Base-by-base conservation (phyloP, 1,284 basidiomycete species). In the Ceratobasidium sp. region DNA sequence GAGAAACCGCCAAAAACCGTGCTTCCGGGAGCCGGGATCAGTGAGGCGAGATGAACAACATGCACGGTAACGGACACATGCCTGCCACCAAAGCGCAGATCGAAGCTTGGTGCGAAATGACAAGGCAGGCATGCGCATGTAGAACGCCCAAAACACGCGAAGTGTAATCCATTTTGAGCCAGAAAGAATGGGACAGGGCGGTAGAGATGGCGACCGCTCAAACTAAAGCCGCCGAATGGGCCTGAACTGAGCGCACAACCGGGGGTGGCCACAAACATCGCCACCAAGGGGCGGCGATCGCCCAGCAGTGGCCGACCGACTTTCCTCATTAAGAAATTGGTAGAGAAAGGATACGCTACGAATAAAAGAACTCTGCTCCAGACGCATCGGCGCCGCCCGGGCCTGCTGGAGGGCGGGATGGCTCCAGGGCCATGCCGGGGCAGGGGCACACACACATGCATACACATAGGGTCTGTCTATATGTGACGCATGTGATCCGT, bases 61-160 rank as follows among this genome's bases (percentile, higher is more conserved):
- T 67, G 50, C 64, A 52, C 64, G 64, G 64, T 67, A 67, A 67
- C 64, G 54, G 64, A 67, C 64, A 67, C 64, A 67, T 67, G 64
- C 52, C 45, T 67, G 64, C 38, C 52, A 55, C 64, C 52, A 67
- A 67, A 67, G 64, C 64, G 62, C 45, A 25, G 64, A 67, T 67
- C 64, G 64, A 67, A 67, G 64, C 64, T 40, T 60, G 50, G 64
- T 54, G 52, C 64, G 64, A 67, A 67, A 67, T 67, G 64, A 67
- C 64, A 67, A 67, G 47, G 64, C 64, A 67, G 42, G 55, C 64
- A 67, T 52, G 64, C 64, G 31, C 52, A 15, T 54, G 52, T 13
- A 22, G 45, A 22, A 49, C 45, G 45, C 43, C 42, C 40, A 52
- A 50, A 55, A 47, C 64, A 67, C 64, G 64, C 64, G 64, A 67